Evolutionary conservation across 352 stramenopile species (phyloP).

Genomic region (Elongisporangium prolatum): DNA sequence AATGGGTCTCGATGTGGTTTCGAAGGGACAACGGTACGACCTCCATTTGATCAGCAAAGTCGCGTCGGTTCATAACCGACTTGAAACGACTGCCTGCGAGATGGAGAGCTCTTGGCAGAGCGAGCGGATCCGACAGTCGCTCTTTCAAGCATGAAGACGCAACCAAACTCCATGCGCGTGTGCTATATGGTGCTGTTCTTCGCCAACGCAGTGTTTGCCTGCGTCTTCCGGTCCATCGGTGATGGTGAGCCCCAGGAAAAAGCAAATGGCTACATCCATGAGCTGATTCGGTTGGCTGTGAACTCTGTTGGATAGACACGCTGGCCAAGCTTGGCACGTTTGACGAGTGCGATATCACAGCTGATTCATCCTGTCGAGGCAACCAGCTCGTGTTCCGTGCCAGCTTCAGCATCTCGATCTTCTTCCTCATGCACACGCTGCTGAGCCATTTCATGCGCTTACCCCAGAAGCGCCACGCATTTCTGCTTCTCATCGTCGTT

Average conservation of each 20-base stretch:
- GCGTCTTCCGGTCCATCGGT: slow-evolving; percentile 55
- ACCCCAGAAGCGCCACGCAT: slow-evolving; percentile 14
- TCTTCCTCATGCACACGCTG: slow-evolving; percentile 47
- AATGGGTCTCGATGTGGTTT: not conserved
- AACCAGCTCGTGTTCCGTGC: slow-evolving; percentile 73
- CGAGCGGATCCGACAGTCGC: not conserved
- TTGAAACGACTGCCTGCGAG: not conserved
- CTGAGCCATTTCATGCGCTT: slow-evolving; percentile 37
- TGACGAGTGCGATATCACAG: slow-evolving; percentile 31
- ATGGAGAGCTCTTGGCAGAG: not conserved
- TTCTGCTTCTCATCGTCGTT: slow-evolving; percentile 25
- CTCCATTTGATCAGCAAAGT: not conserved
- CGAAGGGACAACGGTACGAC: not conserved
- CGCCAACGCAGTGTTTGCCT: slow-evolving; percentile 62
- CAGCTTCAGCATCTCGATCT: slow-evolving; percentile 55
- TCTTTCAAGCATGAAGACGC: not conserved
- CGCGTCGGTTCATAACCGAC: not conserved
- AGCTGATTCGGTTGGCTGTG: not conserved
- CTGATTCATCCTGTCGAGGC: slow-evolving; percentile 42
- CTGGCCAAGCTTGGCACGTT: slow-evolving; percentile 67
- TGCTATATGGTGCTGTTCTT: slow-evolving; percentile 71
- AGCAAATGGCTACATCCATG: not conserved
- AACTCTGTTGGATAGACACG: slow-evolving; percentile 4
- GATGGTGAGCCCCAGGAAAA: slow-evolving; percentile 25
- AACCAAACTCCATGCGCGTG: slow-evolving; percentile 29